Base-by-base conservation (phyloP, 2,329 filamentous ascomycete species). In the Claviceps lovelessii region DNA sequence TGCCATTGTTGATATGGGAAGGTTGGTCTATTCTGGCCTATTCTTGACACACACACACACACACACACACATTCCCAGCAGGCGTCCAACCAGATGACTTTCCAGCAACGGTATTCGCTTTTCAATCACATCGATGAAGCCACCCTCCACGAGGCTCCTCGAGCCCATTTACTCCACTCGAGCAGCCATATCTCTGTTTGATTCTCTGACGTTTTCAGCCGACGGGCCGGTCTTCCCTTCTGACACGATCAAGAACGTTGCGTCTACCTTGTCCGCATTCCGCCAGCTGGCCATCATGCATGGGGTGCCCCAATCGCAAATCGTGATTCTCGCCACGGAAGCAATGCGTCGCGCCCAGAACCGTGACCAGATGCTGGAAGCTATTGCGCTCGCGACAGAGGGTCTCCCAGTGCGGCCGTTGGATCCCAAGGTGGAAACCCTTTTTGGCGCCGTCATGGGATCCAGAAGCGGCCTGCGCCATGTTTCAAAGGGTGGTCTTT, bases 71-170 rank as follows among this genome's bases (percentile, higher is more conserved):
- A 19, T 39, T 4, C 17, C 10, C 11, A 15, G 4, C 31, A 5
- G 19, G 17, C 10, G 9, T 28, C 31, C 28, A 23, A 47, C 42
- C 35, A 44, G 50, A 47, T 23, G n/a, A 33, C 37, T 49, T 49
- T 41, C 29, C 60, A 88, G 89, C 74, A 96, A 95, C 73, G 90
- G 90, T 62, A 91, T 95, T 63, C 88, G 90, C 54, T 95, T 95
- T 74, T 91, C 88, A 48, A 88, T 95, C 63, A 88, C 89, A 9
- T 83, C 89, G 60, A 76, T 94, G n/a, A 78, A 83, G 4, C 83
- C 85, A 28, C 80, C 82, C 4, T 80, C 75, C 44, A 77, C 86
- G 29, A 85, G 90, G 29, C 80, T 90, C 29, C 76, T 95, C 46
- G 83, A 78, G 19, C 90, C 86, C 31, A 63, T 95, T 55, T 94